Percentiles rank a stretch among this genome's conserved stretches.
phyloP scores from a whole-genome alignment of 768 basidiomycete genomes.

The Pholiota microspora region DNA sequence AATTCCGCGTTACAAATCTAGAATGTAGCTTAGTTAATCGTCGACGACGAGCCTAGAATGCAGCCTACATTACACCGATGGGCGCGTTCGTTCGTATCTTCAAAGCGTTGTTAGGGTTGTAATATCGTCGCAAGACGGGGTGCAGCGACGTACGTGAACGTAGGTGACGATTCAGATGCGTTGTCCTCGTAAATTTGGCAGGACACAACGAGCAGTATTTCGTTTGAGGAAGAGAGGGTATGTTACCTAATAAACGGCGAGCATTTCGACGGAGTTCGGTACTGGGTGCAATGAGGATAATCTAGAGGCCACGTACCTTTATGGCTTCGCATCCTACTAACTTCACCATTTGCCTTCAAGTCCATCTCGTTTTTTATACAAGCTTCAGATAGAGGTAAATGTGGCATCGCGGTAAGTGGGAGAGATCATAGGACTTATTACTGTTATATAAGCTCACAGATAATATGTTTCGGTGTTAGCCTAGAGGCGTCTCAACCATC shows the following conservation, averaged over 20 bases:
- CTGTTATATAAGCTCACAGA: slow-evolving; percentile 32
- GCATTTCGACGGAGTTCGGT: slow-evolving; percentile 32
- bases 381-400: slow-evolving; percentile 25
- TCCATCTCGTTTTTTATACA: slow-evolving; percentile 29
- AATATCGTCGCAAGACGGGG: background rate
- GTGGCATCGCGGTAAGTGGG: slow-evolving; percentile 25
- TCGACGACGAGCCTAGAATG: background rate
- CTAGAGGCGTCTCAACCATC: slow-evolving; percentile 25
- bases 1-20: slow-evolving; percentile 70
- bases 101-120: background rate
- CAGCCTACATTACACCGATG: slow-evolving; percentile 60
- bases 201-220: slow-evolving; percentile 68
- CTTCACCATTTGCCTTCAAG: slow-evolving; percentile 40
- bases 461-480: slow-evolving; percentile 18
- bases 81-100: slow-evolving; percentile 66
- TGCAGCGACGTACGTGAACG: slow-evolving; percentile 56
- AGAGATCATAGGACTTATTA: slow-evolving; percentile 23
- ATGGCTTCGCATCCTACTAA: slow-evolving; percentile 41
- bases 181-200: slow-evolving; percentile 72
- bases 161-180: slow-evolving; percentile 71
- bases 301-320: slow-evolving; percentile 28
- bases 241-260: slow-evolving; percentile 56
- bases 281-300: background rate
- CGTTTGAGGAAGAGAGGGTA: slow-evolving; percentile 69
- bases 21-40: background rate